These are phyloP conservation scores for Ophiocordyceps unilateralis DNA, from an alignment of 2,329 filamentous ascomycete genomes.

Conservation along the genomic window DNA sequence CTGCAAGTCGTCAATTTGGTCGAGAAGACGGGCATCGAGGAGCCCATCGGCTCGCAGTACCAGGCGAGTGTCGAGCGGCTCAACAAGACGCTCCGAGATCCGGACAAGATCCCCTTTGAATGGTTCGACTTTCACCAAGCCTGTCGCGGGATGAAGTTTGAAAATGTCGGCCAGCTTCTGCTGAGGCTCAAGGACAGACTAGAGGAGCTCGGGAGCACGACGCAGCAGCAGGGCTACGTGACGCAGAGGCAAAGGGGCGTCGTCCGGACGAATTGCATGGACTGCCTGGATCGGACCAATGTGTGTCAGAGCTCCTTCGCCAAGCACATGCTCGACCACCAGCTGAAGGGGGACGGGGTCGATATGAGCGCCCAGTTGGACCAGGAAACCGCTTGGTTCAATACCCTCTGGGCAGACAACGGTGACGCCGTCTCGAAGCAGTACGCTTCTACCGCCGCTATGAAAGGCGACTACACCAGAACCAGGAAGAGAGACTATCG, in stretches of 20 bases:
- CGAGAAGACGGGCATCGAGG: slow-evolving; percentile 74
- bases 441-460: slow-evolving; percentile 85
- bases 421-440: slow-evolving; percentile 91
- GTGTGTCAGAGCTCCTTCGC: slow-evolving; percentile 88
- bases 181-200: slow-evolving; percentile 51
- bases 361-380: slow-evolving; percentile 60
- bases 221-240: slow-evolving; percentile 28
- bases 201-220: slow-evolving; percentile 54
- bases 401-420: slow-evolving; percentile 93
- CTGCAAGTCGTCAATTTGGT: slow-evolving; percentile 72
- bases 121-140: slow-evolving; percentile 97
- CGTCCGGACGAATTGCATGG: slow-evolving; percentile 95
- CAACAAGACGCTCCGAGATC: slow-evolving; percentile 42
- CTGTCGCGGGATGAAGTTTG: slow-evolving; percentile 93
- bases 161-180: slow-evolving; percentile 74
- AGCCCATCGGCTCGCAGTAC: slow-evolving; percentile 62
- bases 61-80: slow-evolving; percentile 48
- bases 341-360: slow-evolving; percentile 61
- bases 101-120: slow-evolving; percentile 41
- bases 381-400: slow-evolving; percentile 81
- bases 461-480: slow-evolving; percentile 93
- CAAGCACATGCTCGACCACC: slow-evolving; percentile 62
- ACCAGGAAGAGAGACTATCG: slow-evolving; percentile 81
- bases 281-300: slow-evolving; percentile 90
- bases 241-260: slow-evolving; percentile 49